phyloP scores from a whole-genome alignment of 2,329 filamentous ascomycete species.

The Zalaria sp. region DNA sequence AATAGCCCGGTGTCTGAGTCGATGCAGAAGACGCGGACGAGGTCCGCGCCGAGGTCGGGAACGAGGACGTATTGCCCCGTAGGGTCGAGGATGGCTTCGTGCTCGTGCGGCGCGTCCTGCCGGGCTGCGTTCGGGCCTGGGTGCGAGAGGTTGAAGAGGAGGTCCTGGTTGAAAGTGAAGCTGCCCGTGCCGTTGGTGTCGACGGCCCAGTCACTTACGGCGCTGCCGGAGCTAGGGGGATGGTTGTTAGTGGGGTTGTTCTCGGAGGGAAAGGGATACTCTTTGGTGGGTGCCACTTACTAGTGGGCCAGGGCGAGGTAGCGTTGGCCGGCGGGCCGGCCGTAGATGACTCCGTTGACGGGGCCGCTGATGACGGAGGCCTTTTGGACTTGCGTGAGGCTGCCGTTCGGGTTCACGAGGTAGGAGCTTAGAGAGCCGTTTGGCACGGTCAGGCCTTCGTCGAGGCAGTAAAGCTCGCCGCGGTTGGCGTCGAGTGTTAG shows the following conservation, averaged over 20 bases:
- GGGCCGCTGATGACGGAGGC: conserved; percentile 22
- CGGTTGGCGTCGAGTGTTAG: conserved; percentile 39
- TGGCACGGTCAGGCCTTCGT: conserved; percentile 38
- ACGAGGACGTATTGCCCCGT: conserved; percentile 23
- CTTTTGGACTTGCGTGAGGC: conserved; percentile 20
- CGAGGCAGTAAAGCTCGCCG: conserved; percentile 42
- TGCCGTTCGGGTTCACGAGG: conserved; percentile 23
- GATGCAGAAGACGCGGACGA: conserved; percentile 19
- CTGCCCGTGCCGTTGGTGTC: conserved; percentile 32
- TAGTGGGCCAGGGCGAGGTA: conserved; percentile 30
- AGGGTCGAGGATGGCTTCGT: conserved; percentile 22
- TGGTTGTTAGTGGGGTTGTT: too few species aligned
- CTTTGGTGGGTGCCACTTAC: conserved; percentile 1
- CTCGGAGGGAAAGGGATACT: not conserved
- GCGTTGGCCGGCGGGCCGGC: conserved; percentile 17
- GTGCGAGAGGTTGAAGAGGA: conserved; percentile 14
- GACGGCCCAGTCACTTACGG: conserved; percentile 29
- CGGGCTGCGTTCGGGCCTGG: conserved; percentile 16
- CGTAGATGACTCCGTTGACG: conserved; percentile 27
- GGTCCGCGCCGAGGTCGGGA: conserved; percentile 22
- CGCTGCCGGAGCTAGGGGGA: conserved; percentile 15
- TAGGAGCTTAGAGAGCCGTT: conserved; percentile 36
- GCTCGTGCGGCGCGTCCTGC: conserved; percentile 21
- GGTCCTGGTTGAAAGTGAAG: conserved; percentile 23
- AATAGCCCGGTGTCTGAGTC: conserved; percentile 13